Base-by-base conservation (phyloP, 176 grass and related monocot species). In the Typha latifolia region DNA sequence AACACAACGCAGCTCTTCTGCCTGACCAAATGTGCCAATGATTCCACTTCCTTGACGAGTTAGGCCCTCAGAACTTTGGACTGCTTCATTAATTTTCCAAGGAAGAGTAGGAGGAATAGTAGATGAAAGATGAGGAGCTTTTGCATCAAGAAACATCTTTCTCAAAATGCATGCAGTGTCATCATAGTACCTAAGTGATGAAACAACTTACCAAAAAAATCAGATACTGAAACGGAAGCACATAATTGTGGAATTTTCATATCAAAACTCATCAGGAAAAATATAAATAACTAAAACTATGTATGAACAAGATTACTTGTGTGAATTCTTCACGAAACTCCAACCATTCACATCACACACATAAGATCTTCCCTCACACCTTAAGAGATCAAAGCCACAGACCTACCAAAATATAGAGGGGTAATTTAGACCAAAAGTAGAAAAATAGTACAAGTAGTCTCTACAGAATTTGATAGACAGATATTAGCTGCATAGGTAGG, bases 311-410 rank as follows among this genome's bases (percentile, higher is more conserved):
- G 6, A 26, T 82, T 96, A 96, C 91, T 96, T 96, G 74, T 91
- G 74, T 72, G 91, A 91, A 62, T 86, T 96, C 77, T 91, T 91
- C 77, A 96, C 91, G 29, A 96, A 96, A 85, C 87, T 96, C 87
- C 91, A 96, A 20, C 91, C 91, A 83, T 96, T 96, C 31, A 96
- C 91, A 72, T 96, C 91, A 83, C 91, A 96, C 49, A 96, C 91
- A 79, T 91, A 96, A 56, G 91, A 91, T 71, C 84, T 82, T 68
- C 82, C 77, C 49, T 96, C 88, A 49, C 82, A 91, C 63, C 92
- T 85, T 77, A 96, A 78, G 73, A 91, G 82, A 88, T 91, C 87
- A 81, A 96, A 96, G 48, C 92, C 92, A 72, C 92, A 96, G 20
- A 96, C 92, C 92, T 96, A 75, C 1, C 66, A 86, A 49, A 32